Evolutionary conservation across 2,329 filamentous ascomycete species (phyloP), one percentile per base, ranked within the genome.

Genomic region (Ilyonectria destructans): DNA sequence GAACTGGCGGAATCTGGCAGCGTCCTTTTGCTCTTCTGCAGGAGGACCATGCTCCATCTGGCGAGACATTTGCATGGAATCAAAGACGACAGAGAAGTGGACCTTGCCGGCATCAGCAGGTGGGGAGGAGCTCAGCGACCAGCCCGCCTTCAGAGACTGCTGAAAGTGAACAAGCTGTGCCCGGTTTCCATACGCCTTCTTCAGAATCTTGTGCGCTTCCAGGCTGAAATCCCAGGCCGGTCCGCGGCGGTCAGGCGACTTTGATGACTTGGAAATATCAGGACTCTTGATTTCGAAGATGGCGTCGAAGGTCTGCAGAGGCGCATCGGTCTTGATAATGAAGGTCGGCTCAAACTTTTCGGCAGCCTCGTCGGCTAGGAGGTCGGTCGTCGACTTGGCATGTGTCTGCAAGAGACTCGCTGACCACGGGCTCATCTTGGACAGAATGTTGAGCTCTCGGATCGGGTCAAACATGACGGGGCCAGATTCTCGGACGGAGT

Each of bases 381-480:
- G 91, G 21, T 89, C 87, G 29, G 96, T 84, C 0, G 95, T 96
- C 49, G 89, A 86, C 69, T 86, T 89, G 46, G 96, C 94, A 77
- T 97, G 91, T 60, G 91, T 87, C 54, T 90, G 90, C 49, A 99
- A 85, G 65, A 92, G 81, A 26, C 84, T 83, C 72, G 95, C 97
- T 9, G 95, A 96, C 92, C 93, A 97, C 15, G 89, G 82, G 0
- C 90, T 92, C 93, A 98, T 97, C 81, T 97, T 98, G 83, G 92
- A 98, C 6, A 97, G 83, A 21, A 98, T 77, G 74, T 99, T 99
- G 62, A 97, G 84, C 33, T 90, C 89, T 69, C 93, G 88, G 26
- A 85, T 84, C 0, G 90, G 89, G 78, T 98, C 96, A 77, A 93
- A 97, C 56, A 98, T 84, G 33, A 95, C 86, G 1, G 96, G 95